Base-by-base conservation (phyloP, 2,329 filamentous ascomycete genomes). In the Fusarium napiforme region DNA sequence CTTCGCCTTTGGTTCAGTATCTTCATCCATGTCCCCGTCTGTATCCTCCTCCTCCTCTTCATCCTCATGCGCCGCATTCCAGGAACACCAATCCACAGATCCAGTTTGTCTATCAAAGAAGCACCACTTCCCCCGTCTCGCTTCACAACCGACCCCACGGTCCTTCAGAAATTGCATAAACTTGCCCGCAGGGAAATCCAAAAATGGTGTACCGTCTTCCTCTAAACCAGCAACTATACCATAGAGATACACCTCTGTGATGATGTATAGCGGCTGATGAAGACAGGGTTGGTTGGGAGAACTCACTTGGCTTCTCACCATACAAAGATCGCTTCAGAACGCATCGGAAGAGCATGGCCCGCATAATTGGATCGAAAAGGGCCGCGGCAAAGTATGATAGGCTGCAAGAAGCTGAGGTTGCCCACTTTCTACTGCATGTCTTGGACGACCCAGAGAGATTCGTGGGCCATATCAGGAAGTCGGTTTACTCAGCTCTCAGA, bases 341-440 rank as follows among this genome's bases (percentile, higher is more conserved):
- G 6, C 81, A 86, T 52, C 85, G 87, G 16, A 88, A 85, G 74
- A 81, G 84, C 15, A 81, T 86, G 45, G 79, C 81, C 32, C 80
- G 81, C n/a, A 79, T 84, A 18, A 78, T 89, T 10, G 87, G 87
- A 1, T 83, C 85, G 1, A 84, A 84, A 40, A 62, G 72, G 0
- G 72, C 80, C 0, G 81, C 84, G 2, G 67, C 81, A 2, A 81
- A 83, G 26, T 87, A 84, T 64, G 77, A 84, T 40, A 37, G 65
- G 0, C 40, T 86, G 1, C 84, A 87, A 64, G 84, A 88, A 46
- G 75, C 78, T 3, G 86, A 88, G 64, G 69, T 72, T 11, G 64
- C 60, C 1, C 73, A 73, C 26, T 76, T 76, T n/a, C 28, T 76
- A 2, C 23, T 74, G 2, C 69, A 74, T n/a, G 5, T 85, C 1